These are phyloP conservation scores for Mucuna pruriens DNA, from an alignment of 306 rosid species.

Conservation along the genomic window DNA sequence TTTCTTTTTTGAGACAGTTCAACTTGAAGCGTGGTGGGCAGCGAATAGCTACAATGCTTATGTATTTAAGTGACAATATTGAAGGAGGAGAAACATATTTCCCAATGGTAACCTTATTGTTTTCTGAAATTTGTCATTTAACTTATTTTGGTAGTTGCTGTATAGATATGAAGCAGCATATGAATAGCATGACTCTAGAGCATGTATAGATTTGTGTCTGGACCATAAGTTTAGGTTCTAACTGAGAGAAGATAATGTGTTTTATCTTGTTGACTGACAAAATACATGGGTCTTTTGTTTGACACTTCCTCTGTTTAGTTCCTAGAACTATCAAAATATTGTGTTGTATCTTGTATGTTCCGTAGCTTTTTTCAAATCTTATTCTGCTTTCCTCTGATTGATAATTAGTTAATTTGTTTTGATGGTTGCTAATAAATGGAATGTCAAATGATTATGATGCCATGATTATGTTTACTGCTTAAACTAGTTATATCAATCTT, in stretches of 20 bases:
- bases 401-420: constrained; percentile 2
- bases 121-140: constrained; percentile 39
- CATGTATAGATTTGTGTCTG: constrained; percentile 9
- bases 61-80: constrained; percentile 89
- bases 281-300: constrained; percentile 1
- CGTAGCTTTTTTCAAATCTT: background rate
- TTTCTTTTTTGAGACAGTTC: constrained; percentile 56
- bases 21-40: constrained; percentile 99
- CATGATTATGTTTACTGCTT: constrained; percentile 12
- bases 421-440: constrained; percentile 12
- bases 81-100: constrained; percentile 99
- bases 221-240: constrained; percentile 5
- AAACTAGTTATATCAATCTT: constrained; percentile 13
- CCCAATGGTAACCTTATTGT: constrained; percentile 66
- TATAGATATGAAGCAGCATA: constrained; percentile 27
- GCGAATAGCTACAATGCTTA: constrained; percentile 92
- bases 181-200: constrained; percentile 13
- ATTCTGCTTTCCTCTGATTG: constrained; percentile 19
- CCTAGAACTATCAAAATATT: constrained; percentile 8
- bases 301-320: constrained; percentile 8
- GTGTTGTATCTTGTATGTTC: constrained; percentile 25
- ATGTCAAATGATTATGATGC: background rate
- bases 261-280: constrained; percentile 27
- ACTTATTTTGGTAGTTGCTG: constrained; percentile 30
- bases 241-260: background rate